Percentiles rank a stretch among this genome's conserved stretches.
Evolutionary conservation across 2,329 filamentous ascomycete species (phyloP).

Genomic region (Zymoseptoria tritici): DNA sequence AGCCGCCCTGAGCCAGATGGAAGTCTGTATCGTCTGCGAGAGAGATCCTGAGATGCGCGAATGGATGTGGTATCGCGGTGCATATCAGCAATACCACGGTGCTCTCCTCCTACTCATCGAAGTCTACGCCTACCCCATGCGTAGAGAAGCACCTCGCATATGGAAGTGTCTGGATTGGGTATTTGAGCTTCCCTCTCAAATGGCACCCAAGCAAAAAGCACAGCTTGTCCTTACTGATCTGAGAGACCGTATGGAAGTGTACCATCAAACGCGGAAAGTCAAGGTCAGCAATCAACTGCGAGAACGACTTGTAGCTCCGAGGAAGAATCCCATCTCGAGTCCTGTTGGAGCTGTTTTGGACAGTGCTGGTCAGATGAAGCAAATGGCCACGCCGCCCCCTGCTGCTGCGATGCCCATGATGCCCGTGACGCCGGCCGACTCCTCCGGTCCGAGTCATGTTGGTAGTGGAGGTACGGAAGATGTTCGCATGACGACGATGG

Average conservation of each 20-base stretch:
- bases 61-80: constrained; percentile 65
- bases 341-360: neutral
- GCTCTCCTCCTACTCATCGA: constrained; percentile 63
- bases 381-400: constrained; percentile 1
- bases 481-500: constrained; percentile 30
- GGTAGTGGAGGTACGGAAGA: constrained; percentile 1
- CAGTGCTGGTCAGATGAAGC: constrained; percentile 12
- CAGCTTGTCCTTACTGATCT: constrained; percentile 56
- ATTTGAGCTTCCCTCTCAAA: constrained; percentile 52
- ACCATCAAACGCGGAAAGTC: constrained; percentile 51
- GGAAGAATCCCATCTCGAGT: neutral
- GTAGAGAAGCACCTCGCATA: constrained; percentile 56
- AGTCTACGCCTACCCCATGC: constrained; percentile 52
- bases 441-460: constrained; percentile 17
- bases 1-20: constrained; percentile 49
- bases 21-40: constrained; percentile 50
- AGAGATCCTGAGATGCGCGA: constrained; percentile 44
- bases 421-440: constrained; percentile 18
- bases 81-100: constrained; percentile 65
- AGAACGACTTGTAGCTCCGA: constrained; percentile 16
- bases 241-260: constrained; percentile 52
- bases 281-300: constrained; percentile 27
- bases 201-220: constrained; percentile 51
- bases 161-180: constrained; percentile 67
- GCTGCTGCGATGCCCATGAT: constrained; percentile 1